Evolutionary conservation across 768 basidiomycete species (phyloP).

Genomic region (Ephemerocybe angulata): DNA sequence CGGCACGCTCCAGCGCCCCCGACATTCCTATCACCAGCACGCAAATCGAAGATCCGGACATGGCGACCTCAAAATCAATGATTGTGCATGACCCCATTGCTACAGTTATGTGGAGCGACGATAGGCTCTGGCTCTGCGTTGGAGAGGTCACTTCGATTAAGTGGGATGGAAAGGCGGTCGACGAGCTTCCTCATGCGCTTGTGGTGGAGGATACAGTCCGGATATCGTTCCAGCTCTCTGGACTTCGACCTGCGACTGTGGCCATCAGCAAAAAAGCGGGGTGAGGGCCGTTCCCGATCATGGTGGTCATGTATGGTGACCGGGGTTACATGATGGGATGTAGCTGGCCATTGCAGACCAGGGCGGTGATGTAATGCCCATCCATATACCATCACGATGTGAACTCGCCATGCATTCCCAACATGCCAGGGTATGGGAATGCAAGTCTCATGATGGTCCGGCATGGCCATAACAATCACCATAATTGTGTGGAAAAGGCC

Average conservation of each 20-base stretch:
- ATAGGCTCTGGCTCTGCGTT: constrained; percentile 15
- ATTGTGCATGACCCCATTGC: constrained; percentile 13
- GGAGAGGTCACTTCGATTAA: constrained; percentile 13
- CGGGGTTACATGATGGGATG: too few species aligned
- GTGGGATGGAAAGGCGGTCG: constrained; percentile 9
- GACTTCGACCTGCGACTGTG: constrained; percentile 14
- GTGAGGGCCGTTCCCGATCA: too few species aligned
- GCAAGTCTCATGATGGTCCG: too few species aligned
- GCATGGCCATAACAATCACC: too few species aligned
- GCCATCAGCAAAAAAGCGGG: too few species aligned
- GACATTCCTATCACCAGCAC: not conserved
- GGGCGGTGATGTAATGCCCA: too few species aligned
- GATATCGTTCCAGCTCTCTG: constrained; percentile 16
- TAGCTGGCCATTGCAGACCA: too few species aligned
- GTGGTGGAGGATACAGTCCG: constrained; percentile 11
- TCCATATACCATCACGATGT: too few species aligned
- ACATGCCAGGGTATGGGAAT: too few species aligned
- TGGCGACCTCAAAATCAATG: not conserved
- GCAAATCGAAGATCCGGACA: not conserved
- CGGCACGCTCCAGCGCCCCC: not conserved
- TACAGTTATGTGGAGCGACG: constrained; percentile 12
- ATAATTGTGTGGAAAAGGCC: too few species aligned
- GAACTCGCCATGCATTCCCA: too few species aligned
- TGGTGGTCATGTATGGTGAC: too few species aligned
- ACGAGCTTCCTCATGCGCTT: constrained; percentile 8